Evolutionary conservation across 2,329 filamentous ascomycete species (phyloP), one percentile per base, ranked within the genome.

Genomic region (Aspergillus thermomutatus): DNA sequence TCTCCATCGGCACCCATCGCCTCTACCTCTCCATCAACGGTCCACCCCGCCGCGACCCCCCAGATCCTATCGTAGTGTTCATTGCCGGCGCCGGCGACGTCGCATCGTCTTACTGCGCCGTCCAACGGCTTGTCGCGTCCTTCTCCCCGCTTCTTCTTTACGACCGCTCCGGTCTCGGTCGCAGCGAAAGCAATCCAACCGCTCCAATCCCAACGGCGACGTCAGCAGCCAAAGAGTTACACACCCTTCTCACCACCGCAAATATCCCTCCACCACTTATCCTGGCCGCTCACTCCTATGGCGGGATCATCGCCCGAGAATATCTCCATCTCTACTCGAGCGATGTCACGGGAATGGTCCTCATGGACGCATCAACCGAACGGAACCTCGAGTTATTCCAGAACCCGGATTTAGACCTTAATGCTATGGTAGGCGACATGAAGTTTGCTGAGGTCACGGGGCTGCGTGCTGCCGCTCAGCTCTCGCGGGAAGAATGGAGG

Each of bases 251-350:
- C 4, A 11, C 58, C n/a, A 51, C 43, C 4, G 62, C 59, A 10
- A 28, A 59, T 0, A 55, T 74, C 1, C 7, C 40, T 0, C 63
- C 70, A 6, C 74, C 72, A 1, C 65, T 72, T 17, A 45, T 76
- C 2, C 61, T 78, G 5, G 66, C 72, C 2, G 74, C 66, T 1
- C 75, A 78, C 58, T 76, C 73, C 10, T 78, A 75, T 51, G 75
- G 75, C 7, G 74, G 65, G 0, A 70, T 77, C 45, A 61, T 76
- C 43, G 71, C 73, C 19, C 69, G 75, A 4, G 73, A 76, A 50
- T 77, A 69, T 53, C 59, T 77, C 14, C 70, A 76, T 53, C 56
- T 71, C 0, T 62, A 67, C 28, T 55, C 63, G 0, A 60, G 60
- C 2, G 60, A 67, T 6, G 67, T 77, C 2, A 65, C 59, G 1